Conservation (phyloP, 1,139 yeast genomes). For the Hansenula lynferdii region DNA sequence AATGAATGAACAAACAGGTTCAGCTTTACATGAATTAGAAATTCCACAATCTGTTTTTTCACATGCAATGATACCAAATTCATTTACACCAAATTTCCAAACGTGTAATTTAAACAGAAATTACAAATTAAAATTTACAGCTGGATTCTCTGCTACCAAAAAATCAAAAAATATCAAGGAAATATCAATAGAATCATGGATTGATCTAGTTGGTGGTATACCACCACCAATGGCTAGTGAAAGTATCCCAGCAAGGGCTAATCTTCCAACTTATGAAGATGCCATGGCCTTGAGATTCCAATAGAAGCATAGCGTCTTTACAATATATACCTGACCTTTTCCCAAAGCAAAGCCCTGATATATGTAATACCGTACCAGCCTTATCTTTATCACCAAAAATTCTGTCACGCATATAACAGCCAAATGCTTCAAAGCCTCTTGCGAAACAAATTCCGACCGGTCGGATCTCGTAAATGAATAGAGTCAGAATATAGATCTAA, state of each 20-base stretch:
- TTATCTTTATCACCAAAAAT: no score
- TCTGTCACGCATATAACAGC: no score
- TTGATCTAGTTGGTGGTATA: slow-evolving; percentile 41
- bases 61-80: slow-evolving; percentile 43
- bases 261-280: slow-evolving; percentile 9
- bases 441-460: no score
- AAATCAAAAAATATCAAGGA: slow-evolving; percentile 28
- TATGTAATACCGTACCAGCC: no score
- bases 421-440: no score
- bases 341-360: no score
- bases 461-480: no score
- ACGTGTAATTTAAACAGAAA: slow-evolving; percentile 52
- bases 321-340: not conserved
- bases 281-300: no score
- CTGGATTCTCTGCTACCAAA: slow-evolving; percentile 32
- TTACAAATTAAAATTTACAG: slow-evolving; percentile 41
- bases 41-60: slow-evolving; percentile 36
- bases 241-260: slow-evolving; percentile 6
- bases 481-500: no score
- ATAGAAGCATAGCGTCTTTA: no score
- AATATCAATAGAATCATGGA: slow-evolving; percentile 29
- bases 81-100: slow-evolving; percentile 48
- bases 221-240: slow-evolving; percentile 14
- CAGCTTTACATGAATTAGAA: slow-evolving; percentile 37
- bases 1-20: slow-evolving; percentile 24